phyloP scores from a whole-genome alignment of 1,139 yeast species.

The Saccharomycopsis hybrid region DNA sequence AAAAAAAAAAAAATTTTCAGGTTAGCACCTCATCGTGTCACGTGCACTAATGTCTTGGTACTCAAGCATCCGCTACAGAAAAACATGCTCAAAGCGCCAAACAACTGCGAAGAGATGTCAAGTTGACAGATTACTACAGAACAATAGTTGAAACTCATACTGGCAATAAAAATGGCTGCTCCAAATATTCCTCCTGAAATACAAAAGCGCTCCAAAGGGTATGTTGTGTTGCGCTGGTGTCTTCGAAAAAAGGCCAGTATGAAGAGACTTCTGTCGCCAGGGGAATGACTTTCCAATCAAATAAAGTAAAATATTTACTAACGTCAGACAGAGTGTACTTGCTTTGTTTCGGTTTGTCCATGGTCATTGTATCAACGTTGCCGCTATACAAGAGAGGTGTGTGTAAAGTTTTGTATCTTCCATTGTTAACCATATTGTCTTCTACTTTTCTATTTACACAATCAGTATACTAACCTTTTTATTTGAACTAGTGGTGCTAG shows the following conservation, averaged over 20 bases:
- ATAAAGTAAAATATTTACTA: neutral
- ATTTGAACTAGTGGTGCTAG: slow-evolving; percentile 29
- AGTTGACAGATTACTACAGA: neutral
- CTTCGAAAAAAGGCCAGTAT: too few relatives aligned
- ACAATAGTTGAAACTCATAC: neutral
- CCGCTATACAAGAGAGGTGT: slow-evolving; percentile 32
- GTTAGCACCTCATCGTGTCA: neutral
- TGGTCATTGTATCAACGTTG: slow-evolving; percentile 33
- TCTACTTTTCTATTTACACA: slow-evolving; percentile 18
- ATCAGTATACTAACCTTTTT: slow-evolving; percentile 17
- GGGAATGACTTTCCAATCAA: neutral
- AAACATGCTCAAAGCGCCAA: too few relatives aligned
- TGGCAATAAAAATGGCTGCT: neutral
- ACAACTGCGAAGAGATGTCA: neutral
- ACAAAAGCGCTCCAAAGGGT: neutral
- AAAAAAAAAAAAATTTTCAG: neutral
- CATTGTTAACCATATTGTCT: too few relatives aligned
- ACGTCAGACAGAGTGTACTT: slow-evolving; percentile 28
- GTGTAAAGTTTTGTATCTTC: slow-evolving; percentile 17
- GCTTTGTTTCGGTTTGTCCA: slow-evolving; percentile 36
- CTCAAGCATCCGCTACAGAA: too few relatives aligned
- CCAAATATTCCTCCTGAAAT: neutral
- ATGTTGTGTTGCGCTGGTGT: neutral
- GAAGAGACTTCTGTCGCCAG: too few relatives aligned
- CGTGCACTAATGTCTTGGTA: neutral